A percentile compares a stretch with the other conserved stretches of the same genome.
phyloP scores from a whole-genome alignment of 1,139 yeast genomes.

The Magnusiomyces starmeri region DNA sequence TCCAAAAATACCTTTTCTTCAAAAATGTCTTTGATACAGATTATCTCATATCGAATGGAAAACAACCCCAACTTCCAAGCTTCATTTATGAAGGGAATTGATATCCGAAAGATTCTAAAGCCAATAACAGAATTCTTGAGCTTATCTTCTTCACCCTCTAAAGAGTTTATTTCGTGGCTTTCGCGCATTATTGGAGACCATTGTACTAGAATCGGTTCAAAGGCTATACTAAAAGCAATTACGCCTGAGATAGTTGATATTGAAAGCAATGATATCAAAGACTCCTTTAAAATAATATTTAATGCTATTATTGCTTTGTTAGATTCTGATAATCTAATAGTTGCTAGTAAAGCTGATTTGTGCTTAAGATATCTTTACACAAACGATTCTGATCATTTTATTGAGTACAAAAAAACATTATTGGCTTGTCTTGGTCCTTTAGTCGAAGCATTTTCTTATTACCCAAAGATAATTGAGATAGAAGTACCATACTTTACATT shows the following conservation, averaged over 20 bases:
- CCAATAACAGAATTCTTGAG: neutral
- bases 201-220: neutral
- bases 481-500: neutral
- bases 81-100: neutral
- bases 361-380: neutral
- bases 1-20: neutral
- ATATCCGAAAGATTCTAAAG: too few species aligned
- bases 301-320: neutral
- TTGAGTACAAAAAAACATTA: neutral
- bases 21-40: neutral
- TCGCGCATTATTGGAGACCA: neutral
- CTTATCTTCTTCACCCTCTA: neutral
- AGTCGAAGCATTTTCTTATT: neutral
- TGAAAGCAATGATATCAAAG: neutral
- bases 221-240: neutral
- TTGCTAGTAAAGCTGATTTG: conserved; percentile 3
- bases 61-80: neutral
- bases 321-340: neutral
- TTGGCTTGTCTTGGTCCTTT: neutral
- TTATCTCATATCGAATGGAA: neutral
- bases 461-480: neutral
- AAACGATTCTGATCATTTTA: too few species aligned
- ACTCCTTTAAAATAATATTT: neutral
- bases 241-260: neutral
- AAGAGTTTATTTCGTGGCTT: neutral